Evolutionary conservation across 805 yeast species (phyloP).

Genomic region (Metschnikowia dekortorum): DNA sequence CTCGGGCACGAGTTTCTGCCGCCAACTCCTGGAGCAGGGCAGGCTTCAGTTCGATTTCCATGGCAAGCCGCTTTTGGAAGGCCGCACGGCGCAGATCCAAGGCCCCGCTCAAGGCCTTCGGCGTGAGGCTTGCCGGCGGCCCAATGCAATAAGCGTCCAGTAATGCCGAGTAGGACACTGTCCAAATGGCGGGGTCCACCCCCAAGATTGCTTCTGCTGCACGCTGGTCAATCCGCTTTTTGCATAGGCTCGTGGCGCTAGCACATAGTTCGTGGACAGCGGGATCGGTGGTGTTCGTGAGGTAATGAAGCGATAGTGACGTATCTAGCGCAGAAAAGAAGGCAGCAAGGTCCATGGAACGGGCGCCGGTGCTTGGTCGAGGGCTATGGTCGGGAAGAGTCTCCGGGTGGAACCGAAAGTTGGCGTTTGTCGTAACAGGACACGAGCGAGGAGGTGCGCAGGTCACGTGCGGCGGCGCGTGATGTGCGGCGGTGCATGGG

Average conservation of each 20-base stretch:
- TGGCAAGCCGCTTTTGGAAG: constrained; percentile 10
- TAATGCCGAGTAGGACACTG: constrained; percentile 8
- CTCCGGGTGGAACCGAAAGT: too few species aligned
- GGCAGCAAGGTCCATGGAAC: constrained; percentile 6
- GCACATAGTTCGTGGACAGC: constrained; percentile 10
- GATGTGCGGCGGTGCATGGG: too few species aligned
- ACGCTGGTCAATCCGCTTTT: constrained; percentile 8
- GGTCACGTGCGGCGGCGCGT: too few species aligned
- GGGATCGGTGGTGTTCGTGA: constrained; percentile 29
- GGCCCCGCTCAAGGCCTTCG: constrained; percentile 12
- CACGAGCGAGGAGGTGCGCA: too few species aligned
- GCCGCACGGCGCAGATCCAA: constrained; percentile 17
- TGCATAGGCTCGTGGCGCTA: constrained; percentile 13
- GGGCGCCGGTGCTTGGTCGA: too few species aligned
- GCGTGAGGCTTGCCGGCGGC: constrained; percentile 10
- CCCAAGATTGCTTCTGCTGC: constrained; percentile 11
- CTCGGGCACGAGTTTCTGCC: too few species aligned
- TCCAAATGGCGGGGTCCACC: constrained; percentile 8
- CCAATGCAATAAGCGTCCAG: constrained; percentile 13
- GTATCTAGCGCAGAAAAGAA: constrained; percentile 30
- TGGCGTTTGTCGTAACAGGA: too few species aligned
- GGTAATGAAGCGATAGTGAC: constrained; percentile 28
- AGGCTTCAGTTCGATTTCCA: too few species aligned
- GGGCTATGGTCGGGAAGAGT: too few species aligned
- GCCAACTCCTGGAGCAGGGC: neutral